Conservation (phyloP, 306 rosid genomes). For the Rosa multiflora region DNA sequence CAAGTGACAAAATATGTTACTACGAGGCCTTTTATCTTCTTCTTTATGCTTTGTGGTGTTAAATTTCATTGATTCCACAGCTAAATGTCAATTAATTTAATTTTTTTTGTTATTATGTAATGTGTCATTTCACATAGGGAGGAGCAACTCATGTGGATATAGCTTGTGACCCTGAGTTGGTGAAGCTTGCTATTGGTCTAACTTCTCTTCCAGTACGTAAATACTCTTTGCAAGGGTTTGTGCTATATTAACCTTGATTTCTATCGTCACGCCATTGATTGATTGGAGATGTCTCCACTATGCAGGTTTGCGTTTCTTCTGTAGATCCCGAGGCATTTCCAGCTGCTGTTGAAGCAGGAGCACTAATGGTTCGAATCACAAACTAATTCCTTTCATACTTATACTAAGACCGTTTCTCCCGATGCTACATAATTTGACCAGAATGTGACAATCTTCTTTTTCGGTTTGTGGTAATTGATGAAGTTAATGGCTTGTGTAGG, state of each 20-base stretch:
- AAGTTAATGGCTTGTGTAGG: constrained; percentile 44
- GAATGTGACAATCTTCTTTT: neutral
- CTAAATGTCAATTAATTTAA: neutral
- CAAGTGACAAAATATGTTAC: neutral
- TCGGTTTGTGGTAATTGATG: constrained; percentile 1
- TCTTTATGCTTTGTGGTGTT: constrained; percentile 3
- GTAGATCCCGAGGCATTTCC: constrained; percentile 69
- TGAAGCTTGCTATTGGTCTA: constrained; percentile 76
- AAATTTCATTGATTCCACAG: constrained; percentile 2
- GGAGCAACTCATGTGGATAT: constrained; percentile 98
- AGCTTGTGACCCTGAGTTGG: constrained; percentile 93
- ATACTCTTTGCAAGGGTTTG: neutral
- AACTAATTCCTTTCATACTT: constrained; percentile 22
- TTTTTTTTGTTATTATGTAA: neutral
- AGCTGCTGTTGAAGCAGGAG: constrained; percentile 91
- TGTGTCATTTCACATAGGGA: constrained; percentile 44
- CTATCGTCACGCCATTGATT: neutral
- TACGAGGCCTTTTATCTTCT: neutral
- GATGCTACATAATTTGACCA: constrained; percentile 11
- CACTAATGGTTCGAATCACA: constrained; percentile 59
- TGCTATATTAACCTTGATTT: neutral
- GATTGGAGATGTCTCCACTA: constrained; percentile 16
- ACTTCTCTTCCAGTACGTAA: constrained; percentile 78
- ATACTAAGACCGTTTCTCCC: neutral
- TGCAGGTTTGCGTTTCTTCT: constrained; percentile 93